A percentile compares a stretch with the other conserved stretches of the same genome.
Conservation (phyloP, 352 stramenopile species). For the Aphanomyces stellatus region DNA sequence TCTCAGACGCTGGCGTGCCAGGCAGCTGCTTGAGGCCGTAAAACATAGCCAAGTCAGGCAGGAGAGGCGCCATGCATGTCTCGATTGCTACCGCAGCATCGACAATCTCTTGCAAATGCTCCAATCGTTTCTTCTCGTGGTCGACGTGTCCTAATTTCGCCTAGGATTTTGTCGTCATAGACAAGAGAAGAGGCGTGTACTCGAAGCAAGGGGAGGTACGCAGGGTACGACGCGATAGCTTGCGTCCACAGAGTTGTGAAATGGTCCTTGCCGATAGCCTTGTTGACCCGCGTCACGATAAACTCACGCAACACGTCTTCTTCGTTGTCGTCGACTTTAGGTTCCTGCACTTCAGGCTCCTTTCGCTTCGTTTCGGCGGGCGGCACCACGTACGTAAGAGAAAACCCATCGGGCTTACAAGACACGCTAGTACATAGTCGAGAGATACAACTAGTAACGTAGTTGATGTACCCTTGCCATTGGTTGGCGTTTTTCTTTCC, state of each 20-base stretch:
- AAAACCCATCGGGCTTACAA: conserved; percentile 40
- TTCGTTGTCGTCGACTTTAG: conserved; percentile 45
- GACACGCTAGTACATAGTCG: conserved; percentile 36
- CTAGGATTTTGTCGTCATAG: not conserved
- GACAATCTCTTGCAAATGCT: conserved; percentile 43
- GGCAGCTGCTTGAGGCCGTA: conserved; percentile 54
- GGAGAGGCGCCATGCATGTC: conserved; percentile 18
- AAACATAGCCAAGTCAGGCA: conserved; percentile 58
- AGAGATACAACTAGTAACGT: conserved; percentile 1
- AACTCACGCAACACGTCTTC: conserved; percentile 67
- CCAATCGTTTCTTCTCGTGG: conserved; percentile 39
- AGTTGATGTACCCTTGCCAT: conserved; percentile 32
- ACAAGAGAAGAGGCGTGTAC: not conserved
- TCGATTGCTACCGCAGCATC: conserved; percentile 41
- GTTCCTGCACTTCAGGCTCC: conserved; percentile 31
- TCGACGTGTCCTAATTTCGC: conserved; percentile 70
- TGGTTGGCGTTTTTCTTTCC: conserved; percentile 54
- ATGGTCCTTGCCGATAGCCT: conserved; percentile 53
- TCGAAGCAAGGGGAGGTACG: conserved; percentile 48
- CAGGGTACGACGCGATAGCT: conserved; percentile 32
- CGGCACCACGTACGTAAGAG: conserved; percentile 70
- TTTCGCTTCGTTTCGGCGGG: conserved; percentile 43
- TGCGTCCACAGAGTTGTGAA: conserved; percentile 46
- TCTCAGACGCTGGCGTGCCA: not conserved
- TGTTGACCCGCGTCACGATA: conserved; percentile 50